These are phyloP conservation scores for Tremella fuciformis DNA, from an alignment of 768 basidiomycete genomes.

Conservation along the genomic window DNA sequence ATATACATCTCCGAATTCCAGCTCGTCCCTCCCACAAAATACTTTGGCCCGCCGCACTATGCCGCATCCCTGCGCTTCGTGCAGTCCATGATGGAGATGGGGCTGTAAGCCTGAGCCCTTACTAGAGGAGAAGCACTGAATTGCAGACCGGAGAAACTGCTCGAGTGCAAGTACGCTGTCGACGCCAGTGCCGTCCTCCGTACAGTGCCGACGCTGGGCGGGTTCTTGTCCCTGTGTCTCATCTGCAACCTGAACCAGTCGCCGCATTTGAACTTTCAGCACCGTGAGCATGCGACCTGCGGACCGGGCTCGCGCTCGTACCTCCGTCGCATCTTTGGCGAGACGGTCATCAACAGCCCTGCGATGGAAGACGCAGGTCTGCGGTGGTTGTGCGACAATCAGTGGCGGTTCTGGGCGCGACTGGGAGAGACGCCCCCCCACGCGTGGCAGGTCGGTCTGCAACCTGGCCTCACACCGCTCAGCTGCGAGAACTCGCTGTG, in stretches of 20 bases:
- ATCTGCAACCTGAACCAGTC: constrained; percentile 25
- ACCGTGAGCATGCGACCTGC: constrained; percentile 30
- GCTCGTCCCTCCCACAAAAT: constrained; percentile 28
- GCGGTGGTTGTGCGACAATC: constrained; percentile 36
- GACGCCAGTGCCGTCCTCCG: constrained; percentile 25
- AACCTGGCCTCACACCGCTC: constrained; percentile 32
- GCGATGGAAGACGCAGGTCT: constrained; percentile 32
- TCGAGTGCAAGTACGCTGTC: constrained; percentile 20
- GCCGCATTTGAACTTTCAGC: constrained; percentile 16
- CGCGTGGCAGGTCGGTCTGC: constrained; percentile 21
- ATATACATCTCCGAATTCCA: constrained; percentile 32
- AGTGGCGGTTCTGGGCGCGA: constrained; percentile 33
- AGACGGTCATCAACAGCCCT: constrained; percentile 19
- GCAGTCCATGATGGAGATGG: constrained; percentile 25
- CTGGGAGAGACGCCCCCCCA: constrained; percentile 28
- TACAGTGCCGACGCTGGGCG: constrained; percentile 30
- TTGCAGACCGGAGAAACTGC: constrained; percentile 11
- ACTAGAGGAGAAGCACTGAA: too few species aligned
- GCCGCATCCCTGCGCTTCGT: constrained; percentile 29
- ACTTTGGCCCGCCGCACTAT: constrained; percentile 28
- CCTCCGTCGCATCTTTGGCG: constrained; percentile 24
- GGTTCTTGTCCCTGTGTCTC: constrained; percentile 26
- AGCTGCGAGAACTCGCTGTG: constrained; percentile 36
- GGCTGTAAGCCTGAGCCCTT: background rate
- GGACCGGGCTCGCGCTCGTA: constrained; percentile 27